Conservation (phyloP, 495 filamentous ascomycete species). For the Xylaria nigripes region DNA sequence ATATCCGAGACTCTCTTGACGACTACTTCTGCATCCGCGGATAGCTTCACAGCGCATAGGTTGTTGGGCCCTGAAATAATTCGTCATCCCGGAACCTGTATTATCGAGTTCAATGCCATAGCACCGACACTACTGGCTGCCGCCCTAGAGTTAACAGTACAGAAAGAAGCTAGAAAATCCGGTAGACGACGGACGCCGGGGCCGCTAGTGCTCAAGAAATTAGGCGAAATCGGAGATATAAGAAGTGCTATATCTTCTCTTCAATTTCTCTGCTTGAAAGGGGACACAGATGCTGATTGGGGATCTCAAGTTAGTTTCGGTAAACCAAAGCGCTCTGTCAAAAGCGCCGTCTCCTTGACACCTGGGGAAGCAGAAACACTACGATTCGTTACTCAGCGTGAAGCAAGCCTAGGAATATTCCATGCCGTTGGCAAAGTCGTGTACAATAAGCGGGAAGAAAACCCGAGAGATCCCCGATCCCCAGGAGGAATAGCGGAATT, state of each 20-base stretch:
- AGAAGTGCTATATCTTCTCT: constrained; percentile 82
- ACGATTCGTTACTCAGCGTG: constrained; percentile 69
- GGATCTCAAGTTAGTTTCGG: constrained; percentile 56
- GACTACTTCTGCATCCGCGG: constrained; percentile 64
- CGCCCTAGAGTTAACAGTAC: constrained; percentile 67
- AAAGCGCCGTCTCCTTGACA: constrained; percentile 51
- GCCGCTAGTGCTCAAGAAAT: constrained; percentile 58
- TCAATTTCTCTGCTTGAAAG: constrained; percentile 80
- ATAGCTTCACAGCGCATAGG: constrained; percentile 84
- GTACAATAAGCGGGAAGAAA: constrained; percentile 75
- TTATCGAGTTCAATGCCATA: constrained; percentile 87
- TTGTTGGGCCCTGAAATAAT: constrained; percentile 79
- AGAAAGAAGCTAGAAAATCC: constrained; percentile 69
- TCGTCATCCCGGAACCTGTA: constrained; percentile 61
- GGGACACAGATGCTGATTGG: constrained; percentile 57
- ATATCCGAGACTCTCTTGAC: constrained; percentile 80
- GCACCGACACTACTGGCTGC: constrained; percentile 80
- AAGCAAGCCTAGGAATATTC: constrained; percentile 83
- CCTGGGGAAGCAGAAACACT: constrained; percentile 64
- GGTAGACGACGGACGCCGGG: constrained; percentile 60
- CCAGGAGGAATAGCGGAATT: constrained; percentile 33
- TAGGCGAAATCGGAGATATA: constrained; percentile 82
- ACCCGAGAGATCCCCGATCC: constrained; percentile 20
- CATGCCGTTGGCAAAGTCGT: constrained; percentile 93
- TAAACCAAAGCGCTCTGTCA: constrained; percentile 51